phyloP scores from a whole-genome alignment of 2,329 filamentous ascomycete genomes.

The Tolypocladium inflatum region DNA sequence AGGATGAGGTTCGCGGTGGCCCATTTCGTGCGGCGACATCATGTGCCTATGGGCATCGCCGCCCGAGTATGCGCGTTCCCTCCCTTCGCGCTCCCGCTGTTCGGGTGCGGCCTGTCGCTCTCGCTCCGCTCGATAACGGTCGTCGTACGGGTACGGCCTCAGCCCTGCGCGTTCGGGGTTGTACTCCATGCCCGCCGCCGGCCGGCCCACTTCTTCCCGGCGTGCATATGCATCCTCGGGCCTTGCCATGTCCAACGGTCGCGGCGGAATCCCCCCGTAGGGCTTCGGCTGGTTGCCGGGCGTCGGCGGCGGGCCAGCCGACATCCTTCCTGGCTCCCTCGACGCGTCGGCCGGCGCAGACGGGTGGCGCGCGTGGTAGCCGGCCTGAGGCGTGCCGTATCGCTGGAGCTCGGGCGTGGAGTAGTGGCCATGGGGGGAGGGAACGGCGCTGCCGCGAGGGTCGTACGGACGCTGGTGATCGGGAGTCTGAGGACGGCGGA shows the following conservation, averaged over 20 bases:
- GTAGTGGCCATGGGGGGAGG: slow-evolving; percentile 40
- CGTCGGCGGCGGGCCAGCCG: slow-evolving; percentile 33
- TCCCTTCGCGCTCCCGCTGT: slow-evolving; percentile 30
- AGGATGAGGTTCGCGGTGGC: slow-evolving; percentile 33
- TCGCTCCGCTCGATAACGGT: slow-evolving; percentile 40
- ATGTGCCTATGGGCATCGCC: slow-evolving; percentile 35
- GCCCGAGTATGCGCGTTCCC: slow-evolving; percentile 39
- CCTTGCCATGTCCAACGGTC: slow-evolving; percentile 35
- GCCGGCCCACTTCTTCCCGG: slow-evolving; percentile 36
- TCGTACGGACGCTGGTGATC: slow-evolving; percentile 52
- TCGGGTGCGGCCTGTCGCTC: slow-evolving; percentile 37
- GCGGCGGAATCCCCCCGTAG: slow-evolving; percentile 33
- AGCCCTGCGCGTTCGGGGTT: slow-evolving; percentile 39
- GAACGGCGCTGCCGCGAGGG: slow-evolving; percentile 32
- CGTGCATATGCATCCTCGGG: slow-evolving; percentile 36
- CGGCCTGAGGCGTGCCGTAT: slow-evolving; percentile 46
- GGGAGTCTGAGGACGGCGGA: slow-evolving; percentile 63
- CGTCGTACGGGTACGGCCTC: slow-evolving; percentile 39
- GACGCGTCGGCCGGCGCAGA: slow-evolving; percentile 36
- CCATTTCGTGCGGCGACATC: slow-evolving; percentile 23
- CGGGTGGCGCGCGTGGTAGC: slow-evolving; percentile 41
- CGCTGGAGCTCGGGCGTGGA: slow-evolving; percentile 49
- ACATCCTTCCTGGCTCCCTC: slow-evolving; percentile 27
- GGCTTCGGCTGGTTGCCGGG: slow-evolving; percentile 44
- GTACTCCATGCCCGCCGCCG: slow-evolving; percentile 34